A percentile compares a stretch with the other conserved stretches of the same genome.
phyloP scores from a whole-genome alignment of 1,139 yeast genomes.

The Scheffersomyces stambukii region DNA sequence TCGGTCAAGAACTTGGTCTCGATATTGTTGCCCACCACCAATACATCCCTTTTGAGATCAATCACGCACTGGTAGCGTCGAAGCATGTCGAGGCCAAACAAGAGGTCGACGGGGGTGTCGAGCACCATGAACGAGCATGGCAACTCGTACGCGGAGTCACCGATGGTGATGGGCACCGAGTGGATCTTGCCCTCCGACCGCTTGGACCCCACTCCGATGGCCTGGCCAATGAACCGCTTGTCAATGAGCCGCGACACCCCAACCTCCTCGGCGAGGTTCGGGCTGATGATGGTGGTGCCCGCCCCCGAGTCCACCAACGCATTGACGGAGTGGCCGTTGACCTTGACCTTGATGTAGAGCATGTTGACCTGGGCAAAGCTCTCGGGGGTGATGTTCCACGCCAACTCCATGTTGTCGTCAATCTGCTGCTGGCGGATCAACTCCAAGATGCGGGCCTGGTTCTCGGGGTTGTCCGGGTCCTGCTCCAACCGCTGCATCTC shows the following conservation, averaged over 20 bases:
- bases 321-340: constrained; percentile 76
- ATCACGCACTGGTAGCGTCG: constrained; percentile 82
- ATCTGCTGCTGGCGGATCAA: constrained; percentile 68
- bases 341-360: constrained; percentile 74
- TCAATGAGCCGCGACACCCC: constrained; percentile 77
- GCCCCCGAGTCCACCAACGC: constrained; percentile 98
- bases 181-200: constrained; percentile 81
- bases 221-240: constrained; percentile 73
- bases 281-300: constrained; percentile 79
- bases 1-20: constrained; percentile 73
- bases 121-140: constrained; percentile 84
- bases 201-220: constrained; percentile 86
- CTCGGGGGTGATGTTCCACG: constrained; percentile 87
- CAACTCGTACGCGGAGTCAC: constrained; percentile 42
- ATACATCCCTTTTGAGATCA: constrained; percentile 64
- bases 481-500: constrained; percentile 50
- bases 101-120: constrained; percentile 68
- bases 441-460: constrained; percentile 64
- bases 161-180: constrained; percentile 81
- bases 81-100: constrained; percentile 75
- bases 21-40: constrained; percentile 65
- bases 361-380: constrained; percentile 77
- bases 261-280: constrained; percentile 68
- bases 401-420: constrained; percentile 72
- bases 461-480: constrained; percentile 74